Conservation (phyloP, 2,329 filamentous ascomycete genomes). For the Phyllachora maydis region DNA sequence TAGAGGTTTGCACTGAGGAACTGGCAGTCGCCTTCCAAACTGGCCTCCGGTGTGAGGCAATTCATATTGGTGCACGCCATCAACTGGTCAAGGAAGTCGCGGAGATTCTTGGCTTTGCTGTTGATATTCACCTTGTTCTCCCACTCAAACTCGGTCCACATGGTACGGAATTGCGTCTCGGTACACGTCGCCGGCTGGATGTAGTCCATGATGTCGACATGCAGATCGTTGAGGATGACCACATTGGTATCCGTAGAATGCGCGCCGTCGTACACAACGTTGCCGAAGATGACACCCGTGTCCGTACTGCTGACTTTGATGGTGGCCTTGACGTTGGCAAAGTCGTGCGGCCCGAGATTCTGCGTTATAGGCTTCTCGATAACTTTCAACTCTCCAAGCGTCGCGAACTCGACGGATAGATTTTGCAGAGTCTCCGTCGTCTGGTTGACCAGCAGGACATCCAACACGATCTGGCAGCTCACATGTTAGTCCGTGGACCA, state of each 20-base stretch:
- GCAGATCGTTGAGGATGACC: conserved; percentile 92
- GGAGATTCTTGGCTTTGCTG: conserved; percentile 78
- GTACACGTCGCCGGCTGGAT: conserved; percentile 94
- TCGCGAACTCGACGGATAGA: conserved; percentile 95
- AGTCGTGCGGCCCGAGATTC: conserved; percentile 86
- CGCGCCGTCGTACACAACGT: conserved; percentile 90
- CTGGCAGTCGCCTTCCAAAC: conserved; percentile 90
- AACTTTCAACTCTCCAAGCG: conserved; percentile 89
- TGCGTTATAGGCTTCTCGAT: conserved; percentile 93
- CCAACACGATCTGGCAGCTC: conserved; percentile 87
- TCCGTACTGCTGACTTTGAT: conserved; percentile 98
- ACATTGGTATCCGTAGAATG: conserved; percentile 88
- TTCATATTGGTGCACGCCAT: conserved; percentile 99
- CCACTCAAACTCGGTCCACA: conserved; percentile 99
- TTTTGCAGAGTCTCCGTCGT: conserved; percentile 94
- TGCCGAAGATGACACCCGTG: conserved; percentile 96
- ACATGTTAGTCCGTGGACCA: too few species aligned
- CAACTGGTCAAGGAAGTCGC: conserved; percentile 80
- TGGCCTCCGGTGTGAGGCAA: conserved; percentile 89
- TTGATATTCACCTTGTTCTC: conserved; percentile 99
- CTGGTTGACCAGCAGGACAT: conserved; percentile 93
- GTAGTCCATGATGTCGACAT: conserved; percentile 99
- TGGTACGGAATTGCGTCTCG: conserved; percentile 97
- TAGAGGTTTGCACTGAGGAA: conserved; percentile 96
- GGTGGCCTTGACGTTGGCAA: conserved; percentile 94